Percentiles rank a stretch among this genome's conserved stretches.
Conservation (phyloP, 1,284 basidiomycete genomes). For the Farysia itapuensis region DNA sequence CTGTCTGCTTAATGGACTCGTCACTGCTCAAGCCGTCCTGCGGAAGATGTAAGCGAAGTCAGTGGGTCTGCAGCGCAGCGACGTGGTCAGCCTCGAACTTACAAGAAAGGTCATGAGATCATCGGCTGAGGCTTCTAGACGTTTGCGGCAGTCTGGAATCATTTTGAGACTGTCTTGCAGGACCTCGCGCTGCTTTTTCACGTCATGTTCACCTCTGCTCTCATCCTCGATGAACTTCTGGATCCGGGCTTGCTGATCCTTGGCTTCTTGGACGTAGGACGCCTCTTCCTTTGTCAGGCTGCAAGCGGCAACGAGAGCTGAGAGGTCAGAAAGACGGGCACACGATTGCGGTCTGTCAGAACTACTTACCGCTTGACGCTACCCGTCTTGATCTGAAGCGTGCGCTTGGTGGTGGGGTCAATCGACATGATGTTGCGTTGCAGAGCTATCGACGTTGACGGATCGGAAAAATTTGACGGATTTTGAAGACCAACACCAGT, state of each 20-base stretch:
- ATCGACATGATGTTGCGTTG: constrained; percentile 34
- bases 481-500: no score
- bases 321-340: no score
- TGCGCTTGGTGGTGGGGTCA: constrained; percentile 26
- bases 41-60: neutral
- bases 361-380: constrained; percentile 46
- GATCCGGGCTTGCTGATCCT: constrained; percentile 26
- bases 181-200: constrained; percentile 42
- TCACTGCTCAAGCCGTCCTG: neutral
- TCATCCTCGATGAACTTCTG: constrained; percentile 22
- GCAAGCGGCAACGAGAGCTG: no score
- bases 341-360: no score
- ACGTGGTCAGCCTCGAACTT: constrained; percentile 8
- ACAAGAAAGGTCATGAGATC: constrained; percentile 36
- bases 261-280: constrained; percentile 35
- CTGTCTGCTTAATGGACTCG: neutral
- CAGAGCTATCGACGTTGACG: no score
- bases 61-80: neutral
- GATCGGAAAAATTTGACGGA: no score
- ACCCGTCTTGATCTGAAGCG: constrained; percentile 46
- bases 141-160: constrained; percentile 44
- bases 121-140: constrained; percentile 25
- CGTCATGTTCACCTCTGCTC: constrained; percentile 42
- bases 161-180: constrained; percentile 42
- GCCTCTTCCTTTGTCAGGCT: constrained; percentile 46